Conservation (phyloP, 331 rosid species). For the Phaseolus coccineus region DNA sequence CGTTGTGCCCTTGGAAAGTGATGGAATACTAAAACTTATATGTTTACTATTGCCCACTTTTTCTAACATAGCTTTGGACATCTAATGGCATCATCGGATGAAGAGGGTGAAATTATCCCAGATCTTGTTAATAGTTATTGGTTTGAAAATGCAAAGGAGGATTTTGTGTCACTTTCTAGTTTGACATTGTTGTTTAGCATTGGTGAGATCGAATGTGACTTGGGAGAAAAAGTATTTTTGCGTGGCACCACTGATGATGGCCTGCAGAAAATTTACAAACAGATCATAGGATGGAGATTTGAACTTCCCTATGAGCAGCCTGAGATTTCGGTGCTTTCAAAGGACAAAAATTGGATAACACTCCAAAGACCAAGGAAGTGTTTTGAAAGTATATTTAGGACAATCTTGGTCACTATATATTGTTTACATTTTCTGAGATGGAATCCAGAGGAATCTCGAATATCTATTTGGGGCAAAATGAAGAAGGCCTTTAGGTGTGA, state of each 20-base stretch:
- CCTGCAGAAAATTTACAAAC: constrained; percentile 54
- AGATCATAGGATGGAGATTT: constrained; percentile 65
- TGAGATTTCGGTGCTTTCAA: constrained; percentile 62
- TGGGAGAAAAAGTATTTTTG: constrained; percentile 45
- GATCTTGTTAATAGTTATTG: constrained; percentile 49
- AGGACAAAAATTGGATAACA: constrained; percentile 59
- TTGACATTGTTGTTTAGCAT: constrained; percentile 59
- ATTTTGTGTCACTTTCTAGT: constrained; percentile 52
- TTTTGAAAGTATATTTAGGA: constrained; percentile 53
- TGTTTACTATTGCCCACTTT: constrained; percentile 29
- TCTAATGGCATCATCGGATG: constrained; percentile 69
- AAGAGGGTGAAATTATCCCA: constrained; percentile 69
- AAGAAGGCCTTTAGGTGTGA: constrained; percentile 46
- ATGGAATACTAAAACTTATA: constrained; percentile 23
- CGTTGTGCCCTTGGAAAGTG: constrained; percentile 12
- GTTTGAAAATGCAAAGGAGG: constrained; percentile 50
- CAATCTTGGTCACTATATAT: constrained; percentile 59
- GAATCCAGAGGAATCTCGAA: constrained; percentile 55
- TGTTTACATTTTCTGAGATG: constrained; percentile 67
- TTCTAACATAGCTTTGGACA: constrained; percentile 34
- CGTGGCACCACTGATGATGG: constrained; percentile 55
- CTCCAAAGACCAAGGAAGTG: constrained; percentile 64
- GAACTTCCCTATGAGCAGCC: constrained; percentile 59
- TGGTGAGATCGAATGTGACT: constrained; percentile 38
- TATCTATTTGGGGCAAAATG: constrained; percentile 57